A percentile compares a stretch with the other conserved stretches of the same genome.
phyloP scores from a whole-genome alignment of 2,329 filamentous ascomycete genomes.

The Fusarium sp. region DNA sequence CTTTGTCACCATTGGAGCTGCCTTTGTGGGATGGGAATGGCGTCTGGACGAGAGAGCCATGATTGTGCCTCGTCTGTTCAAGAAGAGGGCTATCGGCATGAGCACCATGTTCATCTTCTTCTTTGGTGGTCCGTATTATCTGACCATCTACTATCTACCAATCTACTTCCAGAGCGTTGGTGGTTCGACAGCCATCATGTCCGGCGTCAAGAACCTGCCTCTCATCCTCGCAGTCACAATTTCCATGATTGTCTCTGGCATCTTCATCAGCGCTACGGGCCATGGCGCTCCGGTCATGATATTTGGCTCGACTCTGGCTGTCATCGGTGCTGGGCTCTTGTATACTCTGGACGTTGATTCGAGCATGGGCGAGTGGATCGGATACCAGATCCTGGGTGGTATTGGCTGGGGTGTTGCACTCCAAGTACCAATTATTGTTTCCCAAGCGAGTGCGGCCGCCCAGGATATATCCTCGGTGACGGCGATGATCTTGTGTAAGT shows the following conservation, averaged over 20 bases:
- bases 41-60: constrained; percentile 59
- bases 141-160: constrained; percentile 60
- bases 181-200: constrained; percentile 52
- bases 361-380: constrained; percentile 59
- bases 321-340: constrained; percentile 56
- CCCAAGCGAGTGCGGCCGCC: constrained; percentile 55
- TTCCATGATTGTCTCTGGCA: constrained; percentile 54
- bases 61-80: constrained; percentile 54
- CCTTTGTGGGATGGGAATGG: constrained; percentile 54
- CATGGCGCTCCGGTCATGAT: constrained; percentile 59
- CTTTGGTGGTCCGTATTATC: constrained; percentile 57
- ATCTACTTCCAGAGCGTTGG: constrained; percentile 60
- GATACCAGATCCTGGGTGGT: constrained; percentile 67
- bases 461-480: constrained; percentile 60
- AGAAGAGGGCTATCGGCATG: constrained; percentile 52
- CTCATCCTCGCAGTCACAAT: constrained; percentile 58
- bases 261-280: constrained; percentile 52
- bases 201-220: constrained; percentile 59
- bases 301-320: constrained; percentile 55
- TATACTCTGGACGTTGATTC: constrained; percentile 55
- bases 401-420: constrained; percentile 58
- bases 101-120: constrained; percentile 56
- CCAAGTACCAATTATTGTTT: constrained; percentile 64
- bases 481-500: constrained; percentile 51
- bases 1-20: constrained; percentile 47